phyloP scores from a whole-genome alignment of 352 stramenopile species.

The Phytophthora rubi region DNA sequence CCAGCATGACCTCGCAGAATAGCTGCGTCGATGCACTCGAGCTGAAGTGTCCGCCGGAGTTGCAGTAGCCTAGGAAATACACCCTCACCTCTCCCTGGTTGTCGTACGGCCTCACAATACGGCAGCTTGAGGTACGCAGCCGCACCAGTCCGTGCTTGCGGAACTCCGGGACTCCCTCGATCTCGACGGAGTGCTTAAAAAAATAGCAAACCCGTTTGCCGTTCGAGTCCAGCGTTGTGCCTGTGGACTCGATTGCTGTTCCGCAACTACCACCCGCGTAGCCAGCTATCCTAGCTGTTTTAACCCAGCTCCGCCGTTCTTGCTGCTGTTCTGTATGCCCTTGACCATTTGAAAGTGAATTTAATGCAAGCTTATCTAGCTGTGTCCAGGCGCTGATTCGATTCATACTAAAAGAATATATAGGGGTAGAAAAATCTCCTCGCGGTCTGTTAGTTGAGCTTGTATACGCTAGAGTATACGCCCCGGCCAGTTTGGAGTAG shows the following conservation, averaged over 20 bases:
- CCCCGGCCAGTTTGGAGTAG: no score
- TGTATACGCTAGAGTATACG: no score
- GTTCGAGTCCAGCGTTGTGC: conserved; percentile 45
- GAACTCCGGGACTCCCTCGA: conserved; percentile 50
- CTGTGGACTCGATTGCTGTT: conserved; percentile 35
- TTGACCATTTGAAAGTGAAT: no score
- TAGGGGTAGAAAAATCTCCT: no score
- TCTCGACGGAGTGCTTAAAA: conserved; percentile 45
- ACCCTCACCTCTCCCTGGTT: conserved; percentile 46
- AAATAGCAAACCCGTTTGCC: conserved; percentile 46
- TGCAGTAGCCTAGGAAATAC: conserved; percentile 53
- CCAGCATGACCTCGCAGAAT: conserved; percentile 46
- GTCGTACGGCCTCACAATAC: conserved; percentile 44
- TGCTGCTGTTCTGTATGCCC: no score
- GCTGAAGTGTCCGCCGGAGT: conserved; percentile 40
- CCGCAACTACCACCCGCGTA: no score
- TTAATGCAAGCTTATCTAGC: no score
- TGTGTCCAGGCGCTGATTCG: no score
- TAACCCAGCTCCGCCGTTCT: no score
- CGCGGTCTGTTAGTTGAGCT: no score
- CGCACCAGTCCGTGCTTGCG: conserved; percentile 41
- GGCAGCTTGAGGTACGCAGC: conserved; percentile 48
- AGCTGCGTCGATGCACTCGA: conserved; percentile 29
- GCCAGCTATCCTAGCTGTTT: no score
- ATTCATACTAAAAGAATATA: no score